Percentiles rank a stretch among this genome's conserved stretches.
Evolutionary conservation across 805 yeast genomes (phyloP).

Genomic region (Kuraishia cidri): DNA sequence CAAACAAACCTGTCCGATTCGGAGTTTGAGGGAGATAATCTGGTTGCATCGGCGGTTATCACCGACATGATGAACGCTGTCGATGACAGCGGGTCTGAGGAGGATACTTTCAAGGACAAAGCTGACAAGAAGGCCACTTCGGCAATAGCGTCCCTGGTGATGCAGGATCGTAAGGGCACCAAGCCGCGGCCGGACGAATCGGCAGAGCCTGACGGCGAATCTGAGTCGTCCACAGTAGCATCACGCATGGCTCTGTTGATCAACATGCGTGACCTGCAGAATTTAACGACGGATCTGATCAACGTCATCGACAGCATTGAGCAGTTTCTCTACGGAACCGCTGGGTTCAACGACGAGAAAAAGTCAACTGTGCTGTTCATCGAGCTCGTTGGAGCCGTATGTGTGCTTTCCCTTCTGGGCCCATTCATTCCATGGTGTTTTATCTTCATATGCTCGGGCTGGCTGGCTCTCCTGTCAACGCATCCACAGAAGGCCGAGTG

Average conservation of each 20-base stretch:
- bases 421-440: conserved; percentile 57
- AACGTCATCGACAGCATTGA: conserved; percentile 42
- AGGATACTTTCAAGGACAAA: not conserved
- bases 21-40: not conserved
- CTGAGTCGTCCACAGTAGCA: not conserved
- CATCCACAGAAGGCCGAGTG: conserved; percentile 47
- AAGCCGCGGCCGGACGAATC: not conserved
- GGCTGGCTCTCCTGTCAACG: conserved; percentile 41
- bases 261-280: conserved; percentile 70
- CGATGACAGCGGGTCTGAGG: not conserved
- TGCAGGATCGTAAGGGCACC: not conserved
- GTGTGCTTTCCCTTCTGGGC: conserved; percentile 30
- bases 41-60: not conserved
- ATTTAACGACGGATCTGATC: conserved; percentile 46
- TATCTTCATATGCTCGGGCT: conserved; percentile 45
- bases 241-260: conserved; percentile 32
- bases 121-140: no score
- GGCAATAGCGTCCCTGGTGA: no score
- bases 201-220: not conserved
- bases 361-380: conserved; percentile 53
- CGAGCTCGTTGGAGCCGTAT: conserved; percentile 27
- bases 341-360: conserved; percentile 65
- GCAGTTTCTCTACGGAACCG: conserved; percentile 46
- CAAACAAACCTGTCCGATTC: not conserved
- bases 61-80: no score